phyloP scores from a whole-genome alignment of 2,329 filamentous ascomycete species.

The Hypoxylon sp. region DNA sequence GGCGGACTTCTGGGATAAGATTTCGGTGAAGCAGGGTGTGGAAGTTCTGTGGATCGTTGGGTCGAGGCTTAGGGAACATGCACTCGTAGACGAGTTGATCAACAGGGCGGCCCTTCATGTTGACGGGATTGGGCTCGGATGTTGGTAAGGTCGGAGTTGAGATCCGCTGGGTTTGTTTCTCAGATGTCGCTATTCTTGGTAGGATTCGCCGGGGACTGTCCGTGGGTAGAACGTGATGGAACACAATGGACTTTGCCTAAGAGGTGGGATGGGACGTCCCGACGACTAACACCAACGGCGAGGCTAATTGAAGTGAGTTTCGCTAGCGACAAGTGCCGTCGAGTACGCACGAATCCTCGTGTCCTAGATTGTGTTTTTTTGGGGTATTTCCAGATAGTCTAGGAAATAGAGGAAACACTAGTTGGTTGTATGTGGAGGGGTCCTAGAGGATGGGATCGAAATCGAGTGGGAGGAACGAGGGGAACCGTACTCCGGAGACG shows the following conservation, averaged over 20 bases:
- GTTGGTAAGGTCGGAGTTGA: conserved; percentile 18
- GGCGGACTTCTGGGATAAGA: conserved; percentile 82
- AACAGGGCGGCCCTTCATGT: conserved; percentile 80
- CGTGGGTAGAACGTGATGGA: conserved; percentile 25
- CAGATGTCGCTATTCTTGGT: conserved; percentile 6
- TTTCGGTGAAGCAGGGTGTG: conserved; percentile 77
- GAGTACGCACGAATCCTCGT: conserved; percentile 2
- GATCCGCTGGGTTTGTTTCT: conserved; percentile 7
- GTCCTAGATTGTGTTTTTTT: conserved; percentile 1
- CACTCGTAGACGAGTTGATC: conserved; percentile 81
- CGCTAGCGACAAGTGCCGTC: neutral
- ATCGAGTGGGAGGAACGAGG: conserved; percentile 29
- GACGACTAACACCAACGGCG: conserved; percentile 12
- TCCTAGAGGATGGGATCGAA: conserved; percentile 12
- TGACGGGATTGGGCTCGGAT: conserved; percentile 44
- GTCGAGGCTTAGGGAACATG: conserved; percentile 78
- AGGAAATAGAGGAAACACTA: conserved; percentile 14
- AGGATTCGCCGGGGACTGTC: conserved; percentile 8
- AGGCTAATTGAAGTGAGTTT: conserved; percentile 23
- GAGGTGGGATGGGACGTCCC: conserved; percentile 3
- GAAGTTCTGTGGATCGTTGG: conserved; percentile 80
- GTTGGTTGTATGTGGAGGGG: conserved; percentile 26
- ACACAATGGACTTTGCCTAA: conserved; percentile 22
- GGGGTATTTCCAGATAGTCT: neutral
- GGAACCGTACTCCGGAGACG: conserved; percentile 23